phyloP scores from a whole-genome alignment of 225 moss, liverwort and hornwort species.

The Pleurozium schreberi region DNA sequence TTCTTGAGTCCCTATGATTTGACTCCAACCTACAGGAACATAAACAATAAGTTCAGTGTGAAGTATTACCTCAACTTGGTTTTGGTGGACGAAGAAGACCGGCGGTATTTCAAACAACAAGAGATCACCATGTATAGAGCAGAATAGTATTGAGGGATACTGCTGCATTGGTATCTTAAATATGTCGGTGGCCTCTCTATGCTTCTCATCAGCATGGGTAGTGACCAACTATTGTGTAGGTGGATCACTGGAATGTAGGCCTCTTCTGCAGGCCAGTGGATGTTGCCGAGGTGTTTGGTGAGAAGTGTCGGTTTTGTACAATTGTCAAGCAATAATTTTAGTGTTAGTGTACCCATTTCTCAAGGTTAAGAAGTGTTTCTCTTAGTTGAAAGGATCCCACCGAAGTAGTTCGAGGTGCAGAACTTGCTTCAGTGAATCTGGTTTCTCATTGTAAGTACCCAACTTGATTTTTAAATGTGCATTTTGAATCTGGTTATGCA shows the following conservation, averaged over 20 bases:
- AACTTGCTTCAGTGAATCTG: not conserved
- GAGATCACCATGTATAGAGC: slow-evolving; percentile 87
- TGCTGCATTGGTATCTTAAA: not conserved
- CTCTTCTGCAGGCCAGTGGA: not conserved
- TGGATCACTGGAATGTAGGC: not conserved
- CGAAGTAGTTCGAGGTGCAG: not conserved
- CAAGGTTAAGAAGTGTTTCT: not conserved
- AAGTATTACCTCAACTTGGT: slow-evolving; percentile 99
- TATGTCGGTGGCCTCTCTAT: not conserved
- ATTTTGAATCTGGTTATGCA: not conserved
- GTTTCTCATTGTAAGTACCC: slow-evolving; percentile 23
- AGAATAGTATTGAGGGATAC: slow-evolving; percentile 32
- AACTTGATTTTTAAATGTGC: not conserved
- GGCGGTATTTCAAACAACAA: slow-evolving; percentile 98
- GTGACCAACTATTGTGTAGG: not conserved
- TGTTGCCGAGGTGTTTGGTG: not conserved
- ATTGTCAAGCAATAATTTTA: not conserved
- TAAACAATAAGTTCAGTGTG: slow-evolving; percentile 99
- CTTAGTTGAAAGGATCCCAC: not conserved
- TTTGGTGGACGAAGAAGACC: slow-evolving; percentile 96
- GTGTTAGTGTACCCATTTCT: not conserved
- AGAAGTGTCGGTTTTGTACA: slow-evolving; percentile 20
- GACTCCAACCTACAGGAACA: slow-evolving; percentile 98
- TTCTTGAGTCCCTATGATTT: slow-evolving; percentile 98
- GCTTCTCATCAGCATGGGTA: not conserved